Evolutionary conservation across 192 early-diverging fungal genomes (phyloP).

Genomic region (Coemansia sp.): DNA sequence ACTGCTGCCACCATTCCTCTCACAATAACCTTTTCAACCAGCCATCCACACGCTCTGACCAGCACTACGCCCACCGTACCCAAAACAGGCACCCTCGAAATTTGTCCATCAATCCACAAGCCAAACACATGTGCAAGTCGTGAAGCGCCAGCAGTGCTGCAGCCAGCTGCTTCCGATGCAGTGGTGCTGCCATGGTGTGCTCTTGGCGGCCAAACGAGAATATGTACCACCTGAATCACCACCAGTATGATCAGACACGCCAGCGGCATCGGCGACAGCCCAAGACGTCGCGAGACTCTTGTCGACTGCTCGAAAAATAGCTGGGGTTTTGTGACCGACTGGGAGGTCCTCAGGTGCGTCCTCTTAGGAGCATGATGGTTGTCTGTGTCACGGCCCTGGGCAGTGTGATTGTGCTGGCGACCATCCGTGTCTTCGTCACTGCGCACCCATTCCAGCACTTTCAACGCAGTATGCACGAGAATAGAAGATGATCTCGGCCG

Average conservation of each 20-base stretch:
- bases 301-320: conserved; percentile 52
- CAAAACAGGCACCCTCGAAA: background rate
- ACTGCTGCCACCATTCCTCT: background rate
- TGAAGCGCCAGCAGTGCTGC: background rate
- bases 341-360: conserved; percentile 23
- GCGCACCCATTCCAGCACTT: conserved; percentile 22
- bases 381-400: background rate
- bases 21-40: background rate
- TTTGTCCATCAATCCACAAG: conserved; percentile 1
- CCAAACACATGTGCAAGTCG: background rate
- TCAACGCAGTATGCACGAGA: conserved; percentile 29
- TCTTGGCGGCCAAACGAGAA: conserved; percentile 31
- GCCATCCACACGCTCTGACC: conserved; percentile 15
- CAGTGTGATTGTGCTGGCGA: background rate
- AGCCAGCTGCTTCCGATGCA: background rate
- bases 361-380: conserved; percentile 5
- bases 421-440: conserved; percentile 9
- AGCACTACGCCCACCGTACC: conserved; percentile 9
- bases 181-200: conserved; percentile 3
- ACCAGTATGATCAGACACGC: conserved; percentile 51
- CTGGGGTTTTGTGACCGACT: conserved; percentile 43
- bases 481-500: conserved; percentile 36
- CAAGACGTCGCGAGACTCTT: conserved; percentile 51
- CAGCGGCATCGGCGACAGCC: conserved; percentile 50
- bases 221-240: conserved; percentile 42